phyloP scores from a whole-genome alignment of 257 asterid species.

The Plantago elongata region DNA sequence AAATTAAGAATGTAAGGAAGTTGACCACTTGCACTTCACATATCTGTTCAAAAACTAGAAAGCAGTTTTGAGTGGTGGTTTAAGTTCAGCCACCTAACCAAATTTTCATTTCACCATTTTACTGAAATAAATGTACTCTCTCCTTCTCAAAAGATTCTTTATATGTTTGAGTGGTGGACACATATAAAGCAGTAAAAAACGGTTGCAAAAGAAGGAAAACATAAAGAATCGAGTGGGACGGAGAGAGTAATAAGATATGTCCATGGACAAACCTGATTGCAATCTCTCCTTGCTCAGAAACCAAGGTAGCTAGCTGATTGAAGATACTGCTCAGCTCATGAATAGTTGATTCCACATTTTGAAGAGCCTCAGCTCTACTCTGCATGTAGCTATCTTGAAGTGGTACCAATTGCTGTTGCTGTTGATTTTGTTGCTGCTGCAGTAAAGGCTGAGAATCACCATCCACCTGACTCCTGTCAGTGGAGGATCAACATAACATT shows the following conservation, averaged over 20 bases:
- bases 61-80: no score
- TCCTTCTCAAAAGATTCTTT: no score
- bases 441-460: constrained; percentile 78
- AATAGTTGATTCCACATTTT: constrained; percentile 84
- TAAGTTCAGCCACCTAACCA: no score
- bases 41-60: no score
- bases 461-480: constrained; percentile 56
- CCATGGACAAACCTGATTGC: constrained; percentile 63
- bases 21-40: no score
- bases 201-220: not conserved
- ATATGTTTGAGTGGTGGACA: no score
- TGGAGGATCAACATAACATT: constrained; percentile 11
- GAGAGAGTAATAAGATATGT: not conserved
- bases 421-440: constrained; percentile 76
- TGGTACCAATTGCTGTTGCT: constrained; percentile 82
- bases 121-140: no score
- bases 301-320: constrained; percentile 88
- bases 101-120: no score
- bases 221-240: no score
- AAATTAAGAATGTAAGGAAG: no score
- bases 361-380: constrained; percentile 95
- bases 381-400: constrained; percentile 89
- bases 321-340: constrained; percentile 84
- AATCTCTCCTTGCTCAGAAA: constrained; percentile 93
- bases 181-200: not conserved